Evolutionary conservation across 306 rosid species (phyloP).

Genomic region (Casuarina equisetifolia): DNA sequence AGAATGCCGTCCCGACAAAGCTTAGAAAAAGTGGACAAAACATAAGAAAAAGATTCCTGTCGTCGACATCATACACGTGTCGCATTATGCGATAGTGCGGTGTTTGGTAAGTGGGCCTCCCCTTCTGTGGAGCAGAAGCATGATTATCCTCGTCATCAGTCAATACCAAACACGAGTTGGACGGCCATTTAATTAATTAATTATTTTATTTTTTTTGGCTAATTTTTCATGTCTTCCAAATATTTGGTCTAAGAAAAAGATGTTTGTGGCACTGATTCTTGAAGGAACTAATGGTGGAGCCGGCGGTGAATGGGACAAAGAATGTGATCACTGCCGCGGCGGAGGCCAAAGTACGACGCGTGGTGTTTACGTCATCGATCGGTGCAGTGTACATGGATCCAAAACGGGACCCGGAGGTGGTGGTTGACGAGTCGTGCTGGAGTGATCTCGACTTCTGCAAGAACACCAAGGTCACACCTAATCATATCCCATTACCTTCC

Average conservation of each 20-base stretch:
- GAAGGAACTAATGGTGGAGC: slow-evolving; percentile 77
- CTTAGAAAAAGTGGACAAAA: neutral
- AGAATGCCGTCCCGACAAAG: neutral
- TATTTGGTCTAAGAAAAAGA: neutral
- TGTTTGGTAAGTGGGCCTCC: too few relatives aligned
- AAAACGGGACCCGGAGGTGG: slow-evolving; percentile 50
- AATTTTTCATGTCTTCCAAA: neutral
- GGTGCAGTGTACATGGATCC: slow-evolving; percentile 88
- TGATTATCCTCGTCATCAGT: too few relatives aligned
- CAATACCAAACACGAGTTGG: too few relatives aligned
- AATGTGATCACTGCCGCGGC: slow-evolving; percentile 70
- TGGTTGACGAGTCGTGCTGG: slow-evolving; percentile 86
- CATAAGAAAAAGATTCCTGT: neutral
- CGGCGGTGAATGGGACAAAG: slow-evolving; percentile 71
- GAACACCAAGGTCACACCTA: slow-evolving; percentile 65
- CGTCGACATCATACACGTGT: too few relatives aligned
- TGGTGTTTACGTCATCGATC: slow-evolving; percentile 94
- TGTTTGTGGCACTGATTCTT: neutral
- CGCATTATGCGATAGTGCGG: too few relatives aligned
- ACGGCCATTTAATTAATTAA: too few relatives aligned
- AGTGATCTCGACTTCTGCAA: slow-evolving; percentile 89
- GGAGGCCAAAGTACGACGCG: slow-evolving; percentile 69
- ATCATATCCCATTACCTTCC: too few relatives aligned
- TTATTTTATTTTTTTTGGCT: neutral
- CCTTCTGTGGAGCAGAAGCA: too few relatives aligned